phyloP scores from a whole-genome alignment of 2,329 filamentous ascomycete genomes.

The Aspergillus sclerotialis region DNA sequence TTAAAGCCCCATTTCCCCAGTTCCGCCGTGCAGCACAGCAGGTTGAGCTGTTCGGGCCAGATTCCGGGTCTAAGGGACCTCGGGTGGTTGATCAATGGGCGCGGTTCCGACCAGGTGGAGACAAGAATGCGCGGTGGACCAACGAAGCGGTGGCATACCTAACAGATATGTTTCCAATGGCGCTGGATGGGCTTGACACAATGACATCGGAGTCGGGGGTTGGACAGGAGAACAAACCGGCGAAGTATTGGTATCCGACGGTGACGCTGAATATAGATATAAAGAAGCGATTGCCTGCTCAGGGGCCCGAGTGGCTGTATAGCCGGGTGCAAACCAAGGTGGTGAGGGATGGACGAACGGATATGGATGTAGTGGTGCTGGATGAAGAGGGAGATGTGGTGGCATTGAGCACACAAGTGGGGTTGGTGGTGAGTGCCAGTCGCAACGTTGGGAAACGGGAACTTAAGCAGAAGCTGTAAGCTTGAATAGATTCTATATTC shows the following conservation, averaged over 20 bases:
- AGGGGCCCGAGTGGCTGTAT: constrained; percentile 67
- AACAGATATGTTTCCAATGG: constrained; percentile 61
- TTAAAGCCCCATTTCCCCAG: constrained; percentile 20
- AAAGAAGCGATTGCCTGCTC: constrained; percentile 62
- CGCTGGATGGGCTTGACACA: constrained; percentile 47
- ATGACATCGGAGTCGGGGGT: constrained; percentile 20
- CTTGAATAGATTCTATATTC: constrained; percentile 2
- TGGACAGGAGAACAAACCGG: constrained; percentile 18
- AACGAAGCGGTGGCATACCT: constrained; percentile 59
- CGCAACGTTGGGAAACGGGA: constrained; percentile 55
- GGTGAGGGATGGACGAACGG: constrained; percentile 65
- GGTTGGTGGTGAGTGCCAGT: constrained; percentile 55
- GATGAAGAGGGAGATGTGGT: constrained; percentile 60
- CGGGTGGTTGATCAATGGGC: constrained; percentile 59
- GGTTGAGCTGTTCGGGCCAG: constrained; percentile 41
- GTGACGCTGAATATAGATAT: constrained; percentile 68
- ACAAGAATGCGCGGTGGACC: constrained; percentile 48
- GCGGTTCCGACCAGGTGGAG: constrained; percentile 48
- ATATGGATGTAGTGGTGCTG: constrained; percentile 63
- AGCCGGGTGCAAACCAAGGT: constrained; percentile 58
- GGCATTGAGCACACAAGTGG: constrained; percentile 62
- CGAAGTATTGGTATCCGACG: constrained; percentile 67
- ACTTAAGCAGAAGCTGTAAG: constrained; percentile 23
- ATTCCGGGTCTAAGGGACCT: constrained; percentile 14
- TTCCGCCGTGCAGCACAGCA: constrained; percentile 45